Evolutionary conservation across 768 basidiomycete genomes (phyloP).

Genomic region (Tulasnella sp.): DNA sequence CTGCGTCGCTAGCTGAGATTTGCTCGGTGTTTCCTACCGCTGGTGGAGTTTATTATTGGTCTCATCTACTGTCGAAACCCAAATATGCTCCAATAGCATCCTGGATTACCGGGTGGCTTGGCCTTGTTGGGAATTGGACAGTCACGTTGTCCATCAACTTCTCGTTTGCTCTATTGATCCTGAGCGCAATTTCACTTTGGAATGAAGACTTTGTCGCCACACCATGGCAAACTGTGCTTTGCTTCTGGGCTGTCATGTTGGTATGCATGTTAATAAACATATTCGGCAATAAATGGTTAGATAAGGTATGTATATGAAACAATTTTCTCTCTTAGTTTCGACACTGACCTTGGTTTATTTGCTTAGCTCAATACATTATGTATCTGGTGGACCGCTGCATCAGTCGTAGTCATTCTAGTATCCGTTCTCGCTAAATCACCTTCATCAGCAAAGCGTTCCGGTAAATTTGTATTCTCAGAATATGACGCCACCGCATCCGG

Average conservation of each 20-base stretch:
- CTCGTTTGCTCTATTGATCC: constrained; percentile 45
- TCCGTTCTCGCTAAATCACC: constrained; percentile 42
- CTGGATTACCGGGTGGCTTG: constrained; percentile 60
- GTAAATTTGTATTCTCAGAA: constrained; percentile 41
- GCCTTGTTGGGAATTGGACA: constrained; percentile 56
- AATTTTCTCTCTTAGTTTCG: too few species aligned
- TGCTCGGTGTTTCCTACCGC: constrained; percentile 9
- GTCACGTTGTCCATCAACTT: constrained; percentile 54
- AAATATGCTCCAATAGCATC: constrained; percentile 38
- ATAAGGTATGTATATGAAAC: constrained; percentile 34
- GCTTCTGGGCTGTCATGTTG: constrained; percentile 42
- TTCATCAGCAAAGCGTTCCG: constrained; percentile 40
- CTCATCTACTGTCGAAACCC: constrained; percentile 44
- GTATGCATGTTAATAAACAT: constrained; percentile 40
- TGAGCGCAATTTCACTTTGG: constrained; percentile 46
- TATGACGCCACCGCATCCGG: constrained; percentile 53
- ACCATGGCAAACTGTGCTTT: constrained; percentile 45
- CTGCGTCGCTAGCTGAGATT: constrained; percentile 9
- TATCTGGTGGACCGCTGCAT: constrained; percentile 46
- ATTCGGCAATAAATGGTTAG: constrained; percentile 41
- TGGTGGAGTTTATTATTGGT: constrained; percentile 34
- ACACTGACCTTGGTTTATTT: neutral
- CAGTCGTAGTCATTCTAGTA: constrained; percentile 38
- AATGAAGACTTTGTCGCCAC: constrained; percentile 45
- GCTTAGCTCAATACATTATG: constrained; percentile 35